phyloP scores from a whole-genome alignment of 2,329 filamentous ascomycete genomes.

The Penicillium sp. region DNA sequence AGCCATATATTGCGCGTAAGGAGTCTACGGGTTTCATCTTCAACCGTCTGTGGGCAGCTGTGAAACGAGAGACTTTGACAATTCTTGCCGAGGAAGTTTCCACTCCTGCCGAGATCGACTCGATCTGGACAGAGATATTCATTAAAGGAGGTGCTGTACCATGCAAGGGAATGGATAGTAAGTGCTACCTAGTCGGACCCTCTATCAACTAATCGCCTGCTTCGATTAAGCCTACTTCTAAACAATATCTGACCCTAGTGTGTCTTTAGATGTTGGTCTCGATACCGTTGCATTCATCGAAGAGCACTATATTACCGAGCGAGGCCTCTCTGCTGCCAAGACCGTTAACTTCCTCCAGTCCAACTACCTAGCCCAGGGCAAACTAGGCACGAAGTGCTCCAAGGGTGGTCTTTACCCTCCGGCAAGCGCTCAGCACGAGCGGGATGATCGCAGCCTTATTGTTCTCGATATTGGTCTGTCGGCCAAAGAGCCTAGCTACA shows the following conservation, averaged over 20 bases:
- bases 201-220: too few species aligned
- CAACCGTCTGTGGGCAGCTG: constrained; percentile 59
- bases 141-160: constrained; percentile 30
- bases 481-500: constrained; percentile 2
- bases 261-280: constrained; percentile 45
- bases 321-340: constrained; percentile 42
- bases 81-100: constrained; percentile 55
- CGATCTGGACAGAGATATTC: constrained; percentile 49
- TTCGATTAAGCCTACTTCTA: not conserved
- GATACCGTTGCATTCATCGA: constrained; percentile 59
- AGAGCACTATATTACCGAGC: constrained; percentile 54
- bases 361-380: constrained; percentile 51
- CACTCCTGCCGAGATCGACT: constrained; percentile 53
- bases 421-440: not conserved
- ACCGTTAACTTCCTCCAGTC: constrained; percentile 50
- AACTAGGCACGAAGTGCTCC: constrained; percentile 48
- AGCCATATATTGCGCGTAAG: constrained; percentile 47
- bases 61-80: constrained; percentile 55
- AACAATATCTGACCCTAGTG: not conserved
- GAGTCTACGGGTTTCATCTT: constrained; percentile 58
- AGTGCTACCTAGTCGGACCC: constrained; percentile 3
- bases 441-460: constrained; percentile 9
- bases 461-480: constrained; percentile 29
- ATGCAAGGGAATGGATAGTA: constrained; percentile 50
- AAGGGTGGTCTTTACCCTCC: constrained; percentile 46